These are phyloP conservation scores for Fusarium avenaceum DNA, from an alignment of 2,329 filamentous ascomycete species.

Conservation along the genomic window DNA sequence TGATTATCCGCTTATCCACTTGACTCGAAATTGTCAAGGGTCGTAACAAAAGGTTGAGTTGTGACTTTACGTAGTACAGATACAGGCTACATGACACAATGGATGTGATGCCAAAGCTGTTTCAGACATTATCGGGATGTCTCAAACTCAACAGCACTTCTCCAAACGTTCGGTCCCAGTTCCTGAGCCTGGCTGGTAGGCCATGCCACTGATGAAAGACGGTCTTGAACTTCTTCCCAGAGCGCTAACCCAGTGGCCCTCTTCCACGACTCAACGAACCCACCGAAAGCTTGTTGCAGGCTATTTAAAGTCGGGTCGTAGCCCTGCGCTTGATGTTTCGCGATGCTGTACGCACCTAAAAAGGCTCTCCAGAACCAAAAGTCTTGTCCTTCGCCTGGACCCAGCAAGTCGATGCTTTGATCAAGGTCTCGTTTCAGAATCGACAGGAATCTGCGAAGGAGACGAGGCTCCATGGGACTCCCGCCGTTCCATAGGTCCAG, in stretches of 20 bases:
- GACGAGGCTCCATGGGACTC: slow-evolving; percentile 4
- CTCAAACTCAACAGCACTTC: neutral
- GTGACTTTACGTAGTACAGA: neutral
- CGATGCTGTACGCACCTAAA: slow-evolving; percentile 30
- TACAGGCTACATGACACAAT: neutral
- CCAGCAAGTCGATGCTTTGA: neutral
- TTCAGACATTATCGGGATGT: no score
- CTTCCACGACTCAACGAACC: slow-evolving; percentile 21
- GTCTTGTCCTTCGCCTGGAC: neutral
- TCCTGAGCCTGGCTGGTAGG: neutral
- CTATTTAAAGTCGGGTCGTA: neutral
- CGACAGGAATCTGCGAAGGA: slow-evolving; percentile 13
- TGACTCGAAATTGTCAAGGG: no score
- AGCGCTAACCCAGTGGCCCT: neutral
- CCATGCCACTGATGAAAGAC: slow-evolving; percentile 25
- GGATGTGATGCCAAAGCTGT: neutral
- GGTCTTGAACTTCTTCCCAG: slow-evolving; percentile 20
- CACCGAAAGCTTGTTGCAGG: neutral
- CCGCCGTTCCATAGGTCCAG: slow-evolving; percentile 33
- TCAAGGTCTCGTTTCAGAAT: slow-evolving; percentile 33
- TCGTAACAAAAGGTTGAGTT: neutral
- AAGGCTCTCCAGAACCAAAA: slow-evolving; percentile 45
- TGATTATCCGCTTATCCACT: no score
- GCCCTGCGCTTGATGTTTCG: neutral
- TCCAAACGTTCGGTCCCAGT: slow-evolving; percentile 15